phyloP scores from a whole-genome alignment of 129 eudicot genomes.

The Glebionis coronaria region DNA sequence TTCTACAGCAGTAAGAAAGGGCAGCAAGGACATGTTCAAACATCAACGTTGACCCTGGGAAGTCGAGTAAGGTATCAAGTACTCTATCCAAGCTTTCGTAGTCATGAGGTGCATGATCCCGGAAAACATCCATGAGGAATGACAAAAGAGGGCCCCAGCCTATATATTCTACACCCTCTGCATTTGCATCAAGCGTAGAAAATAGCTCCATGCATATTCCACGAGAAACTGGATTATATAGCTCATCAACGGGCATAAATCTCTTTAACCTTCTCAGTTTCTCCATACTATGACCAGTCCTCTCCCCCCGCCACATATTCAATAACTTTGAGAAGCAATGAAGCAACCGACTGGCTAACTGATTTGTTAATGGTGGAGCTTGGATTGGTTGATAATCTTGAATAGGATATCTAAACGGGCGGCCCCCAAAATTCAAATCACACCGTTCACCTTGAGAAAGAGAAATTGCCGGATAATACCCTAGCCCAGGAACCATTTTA shows the following conservation, averaged over 20 bases:
- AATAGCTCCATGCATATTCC: constrained; percentile 79
- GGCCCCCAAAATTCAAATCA: constrained; percentile 86
- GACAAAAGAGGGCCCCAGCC: constrained; percentile 81
- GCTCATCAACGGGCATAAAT: constrained; percentile 67
- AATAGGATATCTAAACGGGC: constrained; percentile 71
- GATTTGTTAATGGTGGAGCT: constrained; percentile 51
- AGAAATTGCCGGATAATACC: constrained; percentile 93
- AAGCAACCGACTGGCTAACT: constrained; percentile 51
- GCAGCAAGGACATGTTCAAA: constrained; percentile 64
- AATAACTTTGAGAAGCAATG: constrained; percentile 71
- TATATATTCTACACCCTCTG: constrained; percentile 64
- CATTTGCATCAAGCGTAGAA: constrained; percentile 44
- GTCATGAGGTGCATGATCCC: constrained; percentile 82
- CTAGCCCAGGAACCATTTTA: constrained; percentile 90
- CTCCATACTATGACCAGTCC: constrained; percentile 55
- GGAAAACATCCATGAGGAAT: constrained; percentile 67
- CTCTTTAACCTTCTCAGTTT: constrained; percentile 75
- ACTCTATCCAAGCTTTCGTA: constrained; percentile 72
- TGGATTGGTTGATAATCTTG: constrained; percentile 84
- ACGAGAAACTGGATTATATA: constrained; percentile 66
- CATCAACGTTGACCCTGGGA: constrained; percentile 54
- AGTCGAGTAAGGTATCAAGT: constrained; percentile 66
- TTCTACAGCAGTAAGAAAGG: constrained; percentile 74
- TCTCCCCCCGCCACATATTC: constrained; percentile 62
- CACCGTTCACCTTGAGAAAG: constrained; percentile 96